phyloP scores from a whole-genome alignment of 192 early-diverging fungal species.

The Kappamyces sp. region DNA sequence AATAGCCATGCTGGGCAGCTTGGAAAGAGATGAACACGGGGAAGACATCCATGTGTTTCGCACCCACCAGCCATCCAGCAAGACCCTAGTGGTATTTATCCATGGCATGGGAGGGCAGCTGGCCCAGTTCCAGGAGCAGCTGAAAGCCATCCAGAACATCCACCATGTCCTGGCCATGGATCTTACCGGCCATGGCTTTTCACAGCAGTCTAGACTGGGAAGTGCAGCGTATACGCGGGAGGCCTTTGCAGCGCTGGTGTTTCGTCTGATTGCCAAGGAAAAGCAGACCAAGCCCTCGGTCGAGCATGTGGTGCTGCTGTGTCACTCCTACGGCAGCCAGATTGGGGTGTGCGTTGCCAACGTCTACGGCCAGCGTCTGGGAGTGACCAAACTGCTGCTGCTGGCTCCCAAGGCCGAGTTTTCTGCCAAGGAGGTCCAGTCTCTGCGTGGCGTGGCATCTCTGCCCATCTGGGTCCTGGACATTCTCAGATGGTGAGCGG shows the following conservation, averaged over 20 bases:
- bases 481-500: background rate
- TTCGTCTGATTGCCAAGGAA: background rate
- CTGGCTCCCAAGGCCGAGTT: constrained; percentile 7
- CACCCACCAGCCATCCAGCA: too few relatives aligned
- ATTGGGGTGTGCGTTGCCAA: constrained; percentile 2
- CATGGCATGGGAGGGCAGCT: constrained; percentile 14
- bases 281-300: background rate
- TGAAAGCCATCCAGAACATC: background rate
- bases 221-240: constrained; percentile 1
- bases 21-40: too few relatives aligned
- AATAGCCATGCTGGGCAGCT: too few relatives aligned
- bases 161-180: constrained; percentile 4
- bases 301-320: constrained; percentile 2
- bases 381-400: too few relatives aligned
- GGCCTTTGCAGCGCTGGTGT: background rate
- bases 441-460: background rate
- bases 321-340: constrained; percentile 11
- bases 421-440: background rate
- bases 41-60: too few relatives aligned
- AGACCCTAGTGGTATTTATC: background rate
- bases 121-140: background rate
- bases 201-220: background rate
- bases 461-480: constrained; percentile 1
- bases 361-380: background rate
- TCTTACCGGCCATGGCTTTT: constrained; percentile 5